A percentile compares a stretch with the other conserved stretches of the same genome.
Evolutionary conservation across 1,139 yeast species (phyloP).

Genomic region (Hyphopichia burtonii): DNA sequence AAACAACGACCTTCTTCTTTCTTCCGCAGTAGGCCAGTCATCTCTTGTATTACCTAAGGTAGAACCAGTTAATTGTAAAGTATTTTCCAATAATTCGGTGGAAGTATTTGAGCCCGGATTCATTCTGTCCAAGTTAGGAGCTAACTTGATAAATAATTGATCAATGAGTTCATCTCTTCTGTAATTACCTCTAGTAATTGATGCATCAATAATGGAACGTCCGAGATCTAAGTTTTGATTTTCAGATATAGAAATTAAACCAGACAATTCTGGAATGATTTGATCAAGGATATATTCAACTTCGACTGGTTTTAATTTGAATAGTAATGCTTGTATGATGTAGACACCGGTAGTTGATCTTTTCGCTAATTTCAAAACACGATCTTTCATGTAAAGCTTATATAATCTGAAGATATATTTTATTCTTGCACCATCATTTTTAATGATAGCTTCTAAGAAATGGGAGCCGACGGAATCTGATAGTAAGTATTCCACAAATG

Average conservation of each 20-base stretch:
- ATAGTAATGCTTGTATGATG: slow-evolving; percentile 69
- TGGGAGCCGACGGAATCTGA: slow-evolving; percentile 92
- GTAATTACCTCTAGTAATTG: slow-evolving; percentile 57
- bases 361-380: slow-evolving; percentile 69
- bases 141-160: slow-evolving; percentile 59
- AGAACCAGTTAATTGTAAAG: slow-evolving; percentile 61
- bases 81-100: slow-evolving; percentile 60
- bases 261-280: slow-evolving; percentile 65
- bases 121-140: slow-evolving; percentile 42
- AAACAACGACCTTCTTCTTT: slow-evolving; percentile 75
- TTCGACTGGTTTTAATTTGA: slow-evolving; percentile 58
- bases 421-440: slow-evolving; percentile 59
- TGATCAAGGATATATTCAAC: slow-evolving; percentile 65
- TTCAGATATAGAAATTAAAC: slow-evolving; percentile 50
- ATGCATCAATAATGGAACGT: slow-evolving; percentile 65
- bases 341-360: slow-evolving; percentile 82
- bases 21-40: slow-evolving; percentile 92
- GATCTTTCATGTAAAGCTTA: slow-evolving; percentile 67
- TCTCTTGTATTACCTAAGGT: slow-evolving; percentile 80
- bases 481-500: slow-evolving; percentile 79
- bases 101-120: slow-evolving; percentile 39
- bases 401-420: slow-evolving; percentile 72
- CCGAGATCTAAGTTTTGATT: slow-evolving; percentile 70
- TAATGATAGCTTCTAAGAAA: slow-evolving; percentile 72
- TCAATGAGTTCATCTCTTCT: slow-evolving; percentile 63